These are phyloP conservation scores for Papiliotrema fonsecae DNA, from an alignment of 1,284 basidiomycete species.

Conservation along the genomic window DNA sequence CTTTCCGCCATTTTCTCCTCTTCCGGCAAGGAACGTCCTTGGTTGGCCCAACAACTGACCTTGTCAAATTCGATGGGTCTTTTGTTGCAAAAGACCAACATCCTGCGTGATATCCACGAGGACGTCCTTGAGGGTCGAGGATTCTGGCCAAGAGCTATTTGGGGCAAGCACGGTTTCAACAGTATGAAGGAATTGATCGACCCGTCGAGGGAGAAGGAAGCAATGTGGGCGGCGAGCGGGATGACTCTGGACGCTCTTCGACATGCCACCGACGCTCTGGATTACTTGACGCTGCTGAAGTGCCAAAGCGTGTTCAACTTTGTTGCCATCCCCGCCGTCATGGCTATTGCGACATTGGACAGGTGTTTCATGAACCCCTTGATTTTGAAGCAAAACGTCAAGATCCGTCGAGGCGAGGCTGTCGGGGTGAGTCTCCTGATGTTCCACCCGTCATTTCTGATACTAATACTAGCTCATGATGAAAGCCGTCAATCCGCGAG, in stretches of 20 bases:
- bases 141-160: conserved; percentile 96
- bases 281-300: conserved; percentile 81
- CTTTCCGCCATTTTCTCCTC: conserved; percentile 85
- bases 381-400: conserved; percentile 88
- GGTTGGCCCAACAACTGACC: conserved; percentile 75
- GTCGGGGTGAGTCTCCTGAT: conserved; percentile 58
- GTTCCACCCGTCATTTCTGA: too few species aligned
- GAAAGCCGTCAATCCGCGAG: conserved; percentile 81
- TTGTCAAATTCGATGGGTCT: conserved; percentile 95
- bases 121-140: conserved; percentile 79
- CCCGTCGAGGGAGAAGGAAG: conserved; percentile 56
- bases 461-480: conserved; percentile 67
- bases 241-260: conserved; percentile 88
- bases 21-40: conserved; percentile 74
- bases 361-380: conserved; percentile 87
- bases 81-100: conserved; percentile 96
- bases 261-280: conserved; percentile 78
- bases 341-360: conserved; percentile 93
- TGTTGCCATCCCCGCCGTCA: conserved; percentile 88
- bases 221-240: conserved; percentile 72
- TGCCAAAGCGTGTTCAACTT: conserved; percentile 96
- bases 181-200: conserved; percentile 47
- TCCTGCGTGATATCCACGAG: conserved; percentile 92
- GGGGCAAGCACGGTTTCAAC: conserved; percentile 69
- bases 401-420: conserved; percentile 90